Conservation (phyloP, 495 filamentous ascomycete genomes). For the Xylaria intraflava region DNA sequence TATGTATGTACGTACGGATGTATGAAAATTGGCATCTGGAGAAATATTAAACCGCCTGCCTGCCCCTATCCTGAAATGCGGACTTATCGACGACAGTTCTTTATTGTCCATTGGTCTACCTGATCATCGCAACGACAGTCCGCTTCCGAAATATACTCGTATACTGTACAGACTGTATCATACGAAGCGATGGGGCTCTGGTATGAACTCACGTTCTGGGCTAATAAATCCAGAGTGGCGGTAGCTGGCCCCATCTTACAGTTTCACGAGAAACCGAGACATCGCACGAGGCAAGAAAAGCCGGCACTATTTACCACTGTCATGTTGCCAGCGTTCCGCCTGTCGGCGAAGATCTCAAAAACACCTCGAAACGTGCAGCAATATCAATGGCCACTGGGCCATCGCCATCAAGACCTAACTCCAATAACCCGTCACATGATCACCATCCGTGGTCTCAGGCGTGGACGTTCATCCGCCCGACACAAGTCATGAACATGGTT, state of each 20-base stretch:
- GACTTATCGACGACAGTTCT: no score
- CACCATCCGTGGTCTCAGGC: neutral
- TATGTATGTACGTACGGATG: no score
- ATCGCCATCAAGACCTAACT: neutral
- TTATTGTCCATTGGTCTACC: no score
- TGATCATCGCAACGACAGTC: no score
- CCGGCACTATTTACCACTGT: neutral
- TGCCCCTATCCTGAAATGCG: no score
- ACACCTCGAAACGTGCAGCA: neutral
- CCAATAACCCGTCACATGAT: conserved; percentile 8
- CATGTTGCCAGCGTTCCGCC: neutral
- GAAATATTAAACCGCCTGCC: no score
- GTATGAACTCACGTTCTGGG: no score
- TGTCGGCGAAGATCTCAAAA: neutral
- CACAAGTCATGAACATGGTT: neutral
- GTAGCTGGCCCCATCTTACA: neutral
- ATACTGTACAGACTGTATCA: no score
- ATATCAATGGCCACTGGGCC: conserved; percentile 2
- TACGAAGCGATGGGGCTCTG: no score
- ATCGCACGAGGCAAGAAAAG: neutral
- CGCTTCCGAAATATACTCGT: no score
- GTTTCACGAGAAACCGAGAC: neutral
- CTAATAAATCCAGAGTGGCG: neutral
- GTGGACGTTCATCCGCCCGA: neutral
- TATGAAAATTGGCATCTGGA: no score